Evolutionary conservation across 108 stramenopile genomes (phyloP).

Genomic region (Parietichytrium sp.): DNA sequence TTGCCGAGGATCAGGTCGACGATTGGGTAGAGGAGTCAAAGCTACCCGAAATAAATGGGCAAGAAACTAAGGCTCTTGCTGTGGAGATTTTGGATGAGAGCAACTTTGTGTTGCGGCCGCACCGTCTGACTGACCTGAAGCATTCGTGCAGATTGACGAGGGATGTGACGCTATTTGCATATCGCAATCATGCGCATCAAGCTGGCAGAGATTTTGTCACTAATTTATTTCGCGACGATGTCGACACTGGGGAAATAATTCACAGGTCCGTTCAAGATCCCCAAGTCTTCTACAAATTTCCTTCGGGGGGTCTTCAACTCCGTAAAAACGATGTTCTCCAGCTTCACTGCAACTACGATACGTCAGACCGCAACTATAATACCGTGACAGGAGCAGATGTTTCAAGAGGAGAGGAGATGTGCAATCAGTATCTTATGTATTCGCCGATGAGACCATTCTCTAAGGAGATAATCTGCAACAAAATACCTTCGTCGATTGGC

Average conservation of each 20-base stretch:
- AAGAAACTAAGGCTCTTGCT: background rate
- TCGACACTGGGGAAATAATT: background rate
- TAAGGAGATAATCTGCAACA: no score
- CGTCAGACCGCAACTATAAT: background rate
- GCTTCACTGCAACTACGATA: background rate
- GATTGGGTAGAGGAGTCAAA: background rate
- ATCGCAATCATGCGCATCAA: background rate
- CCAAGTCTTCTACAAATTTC: background rate
- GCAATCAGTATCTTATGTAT: constrained; percentile 36
- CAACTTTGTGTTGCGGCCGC: background rate
- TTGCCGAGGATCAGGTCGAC: background rate
- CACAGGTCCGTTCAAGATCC: background rate
- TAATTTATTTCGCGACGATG: background rate
- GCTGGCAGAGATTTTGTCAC: background rate
- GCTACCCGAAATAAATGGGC: background rate
- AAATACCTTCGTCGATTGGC: background rate
- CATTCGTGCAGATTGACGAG: background rate
- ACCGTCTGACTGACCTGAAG: background rate
- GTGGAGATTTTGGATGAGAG: background rate
- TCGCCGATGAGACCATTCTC: background rate
- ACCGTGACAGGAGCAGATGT: background rate
- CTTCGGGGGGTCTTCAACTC: background rate
- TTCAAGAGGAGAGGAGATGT: background rate
- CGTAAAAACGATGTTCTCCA: constrained; percentile 9
- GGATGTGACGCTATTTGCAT: background rate